Evolutionary conservation across 2,329 filamentous ascomycete genomes (phyloP).

Genomic region (Fusarium penzigii): DNA sequence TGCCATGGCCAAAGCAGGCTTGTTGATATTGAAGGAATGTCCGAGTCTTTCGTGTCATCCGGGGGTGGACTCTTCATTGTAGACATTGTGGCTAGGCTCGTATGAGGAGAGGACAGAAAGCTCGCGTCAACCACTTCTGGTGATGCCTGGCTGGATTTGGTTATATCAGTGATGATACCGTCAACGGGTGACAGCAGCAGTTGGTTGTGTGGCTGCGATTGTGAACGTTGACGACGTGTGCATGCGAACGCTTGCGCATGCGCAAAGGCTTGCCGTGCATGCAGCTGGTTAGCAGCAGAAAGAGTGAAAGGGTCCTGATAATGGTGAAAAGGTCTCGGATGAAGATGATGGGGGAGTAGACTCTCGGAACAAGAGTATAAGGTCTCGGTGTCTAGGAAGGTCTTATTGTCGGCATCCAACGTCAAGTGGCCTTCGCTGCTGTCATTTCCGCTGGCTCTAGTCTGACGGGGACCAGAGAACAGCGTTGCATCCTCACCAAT

Average conservation of each 20-base stretch:
- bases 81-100: constrained; percentile 24
- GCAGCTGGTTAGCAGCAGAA: constrained; percentile 12
- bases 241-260: constrained; percentile 20
- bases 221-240: constrained; percentile 18
- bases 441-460: constrained; percentile 18
- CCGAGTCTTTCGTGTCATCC: constrained; percentile 7
- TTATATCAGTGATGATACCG: constrained; percentile 10
- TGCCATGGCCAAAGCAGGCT: constrained; percentile 14
- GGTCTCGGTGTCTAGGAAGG: constrained; percentile 31
- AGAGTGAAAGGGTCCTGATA: constrained; percentile 12
- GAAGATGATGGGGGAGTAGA: constrained; percentile 14
- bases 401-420: constrained; percentile 23
- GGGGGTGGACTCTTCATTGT: constrained; percentile 13
- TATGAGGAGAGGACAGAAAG: constrained; percentile 28
- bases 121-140: constrained; percentile 22
- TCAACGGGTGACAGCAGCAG: constrained; percentile 15
- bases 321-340: constrained; percentile 21
- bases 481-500: constrained; percentile 22
- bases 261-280: constrained; percentile 19
- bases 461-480: constrained; percentile 23
- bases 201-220: constrained; percentile 16
- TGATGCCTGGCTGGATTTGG: constrained; percentile 5
- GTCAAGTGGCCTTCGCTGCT: constrained; percentile 14
- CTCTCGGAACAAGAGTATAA: constrained; percentile 24
- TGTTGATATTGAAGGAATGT: constrained; percentile 4